phyloP scores from a whole-genome alignment of 768 basidiomycete genomes.

The Cystobasidium tubakii region DNA sequence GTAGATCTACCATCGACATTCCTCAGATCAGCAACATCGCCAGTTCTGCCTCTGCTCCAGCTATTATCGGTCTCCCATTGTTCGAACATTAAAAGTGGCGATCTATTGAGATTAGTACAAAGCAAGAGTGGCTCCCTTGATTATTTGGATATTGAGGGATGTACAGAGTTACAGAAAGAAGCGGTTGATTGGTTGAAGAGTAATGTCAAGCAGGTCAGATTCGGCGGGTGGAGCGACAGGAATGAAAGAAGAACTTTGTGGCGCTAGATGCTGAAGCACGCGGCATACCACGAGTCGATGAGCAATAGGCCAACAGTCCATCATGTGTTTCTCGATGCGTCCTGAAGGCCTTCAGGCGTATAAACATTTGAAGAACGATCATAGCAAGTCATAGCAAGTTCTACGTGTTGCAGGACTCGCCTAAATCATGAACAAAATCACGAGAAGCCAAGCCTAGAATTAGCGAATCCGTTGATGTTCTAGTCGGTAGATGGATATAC shows the following conservation, averaged over 20 bases:
- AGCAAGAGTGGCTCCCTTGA: not conserved
- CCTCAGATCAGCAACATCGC: not conserved
- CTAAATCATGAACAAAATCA: too few species aligned
- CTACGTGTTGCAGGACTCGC: too few species aligned
- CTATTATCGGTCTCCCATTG: not conserved
- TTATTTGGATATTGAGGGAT: constrained; percentile 18
- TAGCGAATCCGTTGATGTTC: not conserved
- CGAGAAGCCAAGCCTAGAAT: not conserved
- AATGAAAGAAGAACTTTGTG: constrained; percentile 14
- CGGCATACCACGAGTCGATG: too few species aligned
- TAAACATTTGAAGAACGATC: too few species aligned
- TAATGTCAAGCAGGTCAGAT: constrained; percentile 13
- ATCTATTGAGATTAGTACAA: constrained; percentile 25
- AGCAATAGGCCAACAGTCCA: too few species aligned
- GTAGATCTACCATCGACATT: constrained; percentile 1
- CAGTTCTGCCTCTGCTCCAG: not conserved
- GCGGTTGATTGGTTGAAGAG: constrained; percentile 25
- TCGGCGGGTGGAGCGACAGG: constrained; percentile 12
- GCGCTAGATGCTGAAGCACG: not conserved
- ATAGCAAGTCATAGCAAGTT: too few species aligned
- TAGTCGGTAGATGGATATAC: too few species aligned
- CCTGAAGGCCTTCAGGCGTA: too few species aligned
- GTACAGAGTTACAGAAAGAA: constrained; percentile 30
- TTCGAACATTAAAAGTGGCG: constrained; percentile 7
- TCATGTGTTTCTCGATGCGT: too few species aligned